Conservation (phyloP, 768 basidiomycete species). For the Lactifluus rugatus region DNA sequence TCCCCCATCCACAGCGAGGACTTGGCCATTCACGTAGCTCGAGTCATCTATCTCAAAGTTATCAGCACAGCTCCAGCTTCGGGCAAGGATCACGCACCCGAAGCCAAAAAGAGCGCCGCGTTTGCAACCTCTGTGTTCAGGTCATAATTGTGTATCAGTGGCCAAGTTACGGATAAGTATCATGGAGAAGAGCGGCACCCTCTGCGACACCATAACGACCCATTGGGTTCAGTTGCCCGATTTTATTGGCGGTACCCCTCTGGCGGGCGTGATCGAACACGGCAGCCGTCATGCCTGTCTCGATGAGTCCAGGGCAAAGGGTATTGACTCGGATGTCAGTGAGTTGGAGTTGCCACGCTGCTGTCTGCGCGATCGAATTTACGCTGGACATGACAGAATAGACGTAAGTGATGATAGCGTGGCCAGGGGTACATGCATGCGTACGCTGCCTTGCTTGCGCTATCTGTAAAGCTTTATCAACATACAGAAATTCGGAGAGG, state of each 20-base stretch:
- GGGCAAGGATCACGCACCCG: slow-evolving; percentile 38
- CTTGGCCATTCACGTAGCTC: slow-evolving; percentile 88
- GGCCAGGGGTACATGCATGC: slow-evolving; percentile 22
- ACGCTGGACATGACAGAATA: slow-evolving; percentile 42
- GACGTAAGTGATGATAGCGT: slow-evolving; percentile 8
- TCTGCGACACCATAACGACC: slow-evolving; percentile 75
- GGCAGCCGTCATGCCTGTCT: slow-evolving; percentile 82
- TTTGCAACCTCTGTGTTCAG: slow-evolving; percentile 67
- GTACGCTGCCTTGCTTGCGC: slow-evolving; percentile 89
- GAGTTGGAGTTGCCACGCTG: slow-evolving; percentile 68
- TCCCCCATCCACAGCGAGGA: slow-evolving; percentile 80
- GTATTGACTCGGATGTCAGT: slow-evolving; percentile 83
- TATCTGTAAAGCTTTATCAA: slow-evolving; percentile 43
- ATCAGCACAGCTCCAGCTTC: not conserved
- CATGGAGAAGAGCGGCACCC: slow-evolving; percentile 36
- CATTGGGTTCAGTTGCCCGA: slow-evolving; percentile 78
- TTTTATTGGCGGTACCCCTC: slow-evolving; percentile 61
- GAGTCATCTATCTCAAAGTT: slow-evolving; percentile 52
- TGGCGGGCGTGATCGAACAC: slow-evolving; percentile 71
- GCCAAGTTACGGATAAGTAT: not conserved
- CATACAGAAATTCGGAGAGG: slow-evolving; percentile 5
- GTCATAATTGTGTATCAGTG: not conserved
- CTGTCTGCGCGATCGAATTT: slow-evolving; percentile 78
- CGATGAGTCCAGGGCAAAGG: slow-evolving; percentile 86
- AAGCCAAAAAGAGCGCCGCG: slow-evolving; percentile 77